Conservation (phyloP, 23 red algal species). For the Gracilariopsis chorda region DNA sequence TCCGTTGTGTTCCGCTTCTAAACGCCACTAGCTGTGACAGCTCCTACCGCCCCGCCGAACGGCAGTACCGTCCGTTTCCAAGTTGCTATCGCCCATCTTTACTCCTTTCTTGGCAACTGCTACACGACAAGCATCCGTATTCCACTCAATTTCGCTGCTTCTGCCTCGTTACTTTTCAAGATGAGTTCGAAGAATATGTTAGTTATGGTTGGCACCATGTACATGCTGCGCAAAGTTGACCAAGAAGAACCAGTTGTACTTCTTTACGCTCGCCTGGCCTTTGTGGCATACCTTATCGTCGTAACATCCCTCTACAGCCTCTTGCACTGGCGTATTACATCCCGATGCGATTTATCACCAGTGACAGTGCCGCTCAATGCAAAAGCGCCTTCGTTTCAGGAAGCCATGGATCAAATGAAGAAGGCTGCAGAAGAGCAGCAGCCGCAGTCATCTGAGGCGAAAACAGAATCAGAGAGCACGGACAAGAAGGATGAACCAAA, state of each 20-base stretch:
- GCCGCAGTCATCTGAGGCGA: neutral
- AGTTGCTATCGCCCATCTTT: too few relatives aligned
- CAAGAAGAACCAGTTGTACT: conserved; percentile 72
- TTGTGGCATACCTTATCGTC: conserved; percentile 45
- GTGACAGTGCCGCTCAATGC: conserved; percentile 41
- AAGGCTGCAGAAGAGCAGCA: conserved; percentile 21
- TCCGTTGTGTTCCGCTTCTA: too few relatives aligned
- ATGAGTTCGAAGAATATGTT: conserved; percentile 62
- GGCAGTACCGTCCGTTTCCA: too few relatives aligned
- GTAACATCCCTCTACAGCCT: conserved; percentile 23
- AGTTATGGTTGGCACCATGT: conserved; percentile 68
- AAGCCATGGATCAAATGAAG: conserved; percentile 15
- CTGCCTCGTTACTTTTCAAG: neutral
- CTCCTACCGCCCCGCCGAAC: too few relatives aligned
- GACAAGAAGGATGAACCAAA: neutral
- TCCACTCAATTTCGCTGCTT: neutral
- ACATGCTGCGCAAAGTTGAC: conserved; percentile 25
- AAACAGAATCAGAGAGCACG: neutral
- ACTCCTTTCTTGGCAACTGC: too few relatives aligned
- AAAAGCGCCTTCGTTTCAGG: conserved; percentile 42
- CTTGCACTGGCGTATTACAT: conserved; percentile 50
- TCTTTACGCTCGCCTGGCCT: conserved; percentile 43
- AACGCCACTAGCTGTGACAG: too few relatives aligned
- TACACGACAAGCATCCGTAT: too few relatives aligned
- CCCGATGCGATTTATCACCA: conserved; percentile 17